Evolutionary conservation across 2,329 filamentous ascomycete species (phyloP).

Genomic region (Stagonosporopsis rhizophila): DNA sequence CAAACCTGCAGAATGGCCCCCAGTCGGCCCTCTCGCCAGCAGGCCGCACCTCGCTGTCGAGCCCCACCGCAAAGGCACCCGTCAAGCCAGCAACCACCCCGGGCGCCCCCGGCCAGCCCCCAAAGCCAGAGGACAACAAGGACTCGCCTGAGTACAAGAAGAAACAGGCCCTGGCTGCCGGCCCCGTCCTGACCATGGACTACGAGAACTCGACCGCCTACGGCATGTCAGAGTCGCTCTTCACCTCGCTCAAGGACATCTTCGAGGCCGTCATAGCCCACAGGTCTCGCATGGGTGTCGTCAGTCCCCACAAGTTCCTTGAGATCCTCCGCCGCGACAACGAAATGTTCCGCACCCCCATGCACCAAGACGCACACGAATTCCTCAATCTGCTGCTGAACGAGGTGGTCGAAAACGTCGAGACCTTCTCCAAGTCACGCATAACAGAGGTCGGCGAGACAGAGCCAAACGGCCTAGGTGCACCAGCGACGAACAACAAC

Average conservation of each 20-base stretch:
- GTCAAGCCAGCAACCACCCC: slow-evolving; percentile 51
- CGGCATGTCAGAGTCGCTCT: slow-evolving; percentile 93
- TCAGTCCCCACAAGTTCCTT: slow-evolving; percentile 90
- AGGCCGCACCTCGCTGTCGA: slow-evolving; percentile 53
- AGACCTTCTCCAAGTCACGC: slow-evolving; percentile 77
- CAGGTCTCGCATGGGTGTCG: slow-evolving; percentile 81
- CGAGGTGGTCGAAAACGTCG: slow-evolving; percentile 92
- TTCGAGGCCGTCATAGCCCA: slow-evolving; percentile 89
- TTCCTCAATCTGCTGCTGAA: slow-evolving; percentile 96
- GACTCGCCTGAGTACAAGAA: slow-evolving; percentile 98
- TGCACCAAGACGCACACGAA: slow-evolving; percentile 98
- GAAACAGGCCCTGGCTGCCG: slow-evolving; percentile 87
- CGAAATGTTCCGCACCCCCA: slow-evolving; percentile 94
- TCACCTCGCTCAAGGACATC: slow-evolving; percentile 94
- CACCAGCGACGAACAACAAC: slow-evolving; percentile 22
- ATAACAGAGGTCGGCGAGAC: slow-evolving; percentile 49
- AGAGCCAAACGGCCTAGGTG: slow-evolving; percentile 28
- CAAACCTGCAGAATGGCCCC: slow-evolving; percentile 47
- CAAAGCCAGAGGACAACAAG: slow-evolving; percentile 87
- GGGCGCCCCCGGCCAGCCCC: slow-evolving; percentile 61
- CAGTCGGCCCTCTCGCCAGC: slow-evolving; percentile 62
- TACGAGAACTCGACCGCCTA: slow-evolving; percentile 81
- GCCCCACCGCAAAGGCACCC: slow-evolving; percentile 42
- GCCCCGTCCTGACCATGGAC: slow-evolving; percentile 84
- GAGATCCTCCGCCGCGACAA: slow-evolving; percentile 94